Base-by-base conservation (phyloP, 2,329 filamentous ascomycete genomes). In the Ceratocystis alfenasii region DNA sequence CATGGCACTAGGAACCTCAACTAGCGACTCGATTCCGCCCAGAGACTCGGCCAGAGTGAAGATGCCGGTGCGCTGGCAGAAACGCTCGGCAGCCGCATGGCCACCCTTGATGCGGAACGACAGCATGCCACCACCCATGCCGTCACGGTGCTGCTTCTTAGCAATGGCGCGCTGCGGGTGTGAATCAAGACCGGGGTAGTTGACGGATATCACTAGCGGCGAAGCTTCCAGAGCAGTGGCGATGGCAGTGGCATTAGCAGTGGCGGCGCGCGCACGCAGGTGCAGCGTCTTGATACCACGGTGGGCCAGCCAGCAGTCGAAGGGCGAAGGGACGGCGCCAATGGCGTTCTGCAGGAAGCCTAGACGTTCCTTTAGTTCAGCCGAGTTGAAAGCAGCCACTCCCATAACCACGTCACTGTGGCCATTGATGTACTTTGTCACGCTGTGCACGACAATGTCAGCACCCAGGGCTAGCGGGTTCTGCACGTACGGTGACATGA, bases 341-440 rank as follows among this genome's bases (percentile, higher is more conserved):
- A 96, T 95, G 71, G 94, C 94, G 78, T 99, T 99, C 76, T 99
- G 94, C 48, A 99, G 83, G 81, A 97, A 99, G 63, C 84, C 80
- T 25, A 99, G 83, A 53, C 89, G 86, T 69, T 87, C 79, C 74
- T 86, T 86, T 70, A 99, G 81, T 20, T 85, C 82, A 66, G 90
- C 85, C 36, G 87, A 89, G 82, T 96, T 97, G 83, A 95, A 95
- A 63, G 94, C 94, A 60, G 91, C 93, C 36, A 94, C 88, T 70
- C 94, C 94, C 94, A 99, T 99, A 72, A 97, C 87, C 7, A 99
- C 94, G 75, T 99, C 94, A 74, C 86, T 83, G 79, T 99, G 94
- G 63, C 94, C 94, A 76, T 97, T 97, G 79, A 99, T 97, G 79
- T 97, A 99, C 79, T 99, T 99, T 57, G 94, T 99, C 66, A 99